Conservation (phyloP, 768 basidiomycete genomes). For the Rossbeevera mucosa region DNA sequence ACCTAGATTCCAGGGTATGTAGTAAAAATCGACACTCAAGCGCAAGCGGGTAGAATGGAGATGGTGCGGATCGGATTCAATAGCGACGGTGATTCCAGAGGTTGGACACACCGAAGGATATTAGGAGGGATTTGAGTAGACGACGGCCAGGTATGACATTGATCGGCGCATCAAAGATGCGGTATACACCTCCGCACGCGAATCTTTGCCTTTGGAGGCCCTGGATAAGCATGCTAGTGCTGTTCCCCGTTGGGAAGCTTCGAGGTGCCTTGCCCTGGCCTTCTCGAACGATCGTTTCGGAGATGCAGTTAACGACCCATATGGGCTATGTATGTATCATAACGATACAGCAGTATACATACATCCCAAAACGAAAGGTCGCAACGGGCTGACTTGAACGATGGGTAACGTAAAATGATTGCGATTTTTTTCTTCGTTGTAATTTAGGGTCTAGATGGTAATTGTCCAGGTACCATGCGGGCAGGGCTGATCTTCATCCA, state of each 20-base stretch:
- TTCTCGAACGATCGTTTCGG: conserved; percentile 2
- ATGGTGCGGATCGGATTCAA: not conserved
- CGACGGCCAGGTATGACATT: not conserved
- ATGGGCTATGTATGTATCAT: not conserved
- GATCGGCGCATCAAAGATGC: conserved; percentile 10
- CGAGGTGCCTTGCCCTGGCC: conserved; percentile 1
- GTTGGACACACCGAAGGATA: not conserved
- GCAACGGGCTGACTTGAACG: not conserved
- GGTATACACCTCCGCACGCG: not conserved
- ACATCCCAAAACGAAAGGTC: not conserved
- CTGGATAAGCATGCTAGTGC: not conserved
- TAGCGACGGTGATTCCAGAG: not conserved
- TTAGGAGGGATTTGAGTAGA: not conserved
- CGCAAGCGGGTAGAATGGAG: not conserved
- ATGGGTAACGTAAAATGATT: conserved; percentile 6
- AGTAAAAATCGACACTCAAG: not conserved
- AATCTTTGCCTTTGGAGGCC: conserved; percentile 16
- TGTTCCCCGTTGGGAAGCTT: not conserved
- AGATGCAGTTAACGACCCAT: not conserved
- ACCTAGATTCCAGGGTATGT: not conserved
- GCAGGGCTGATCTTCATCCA: not conserved
- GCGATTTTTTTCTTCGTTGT: not conserved
- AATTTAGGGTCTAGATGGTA: not conserved
- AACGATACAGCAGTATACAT: not conserved
- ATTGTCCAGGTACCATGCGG: conserved; percentile 1